Percentiles rank a stretch among this genome's conserved stretches.
Evolutionary conservation across 768 basidiomycete species (phyloP).

Genomic region (Lentinus brumalis): DNA sequence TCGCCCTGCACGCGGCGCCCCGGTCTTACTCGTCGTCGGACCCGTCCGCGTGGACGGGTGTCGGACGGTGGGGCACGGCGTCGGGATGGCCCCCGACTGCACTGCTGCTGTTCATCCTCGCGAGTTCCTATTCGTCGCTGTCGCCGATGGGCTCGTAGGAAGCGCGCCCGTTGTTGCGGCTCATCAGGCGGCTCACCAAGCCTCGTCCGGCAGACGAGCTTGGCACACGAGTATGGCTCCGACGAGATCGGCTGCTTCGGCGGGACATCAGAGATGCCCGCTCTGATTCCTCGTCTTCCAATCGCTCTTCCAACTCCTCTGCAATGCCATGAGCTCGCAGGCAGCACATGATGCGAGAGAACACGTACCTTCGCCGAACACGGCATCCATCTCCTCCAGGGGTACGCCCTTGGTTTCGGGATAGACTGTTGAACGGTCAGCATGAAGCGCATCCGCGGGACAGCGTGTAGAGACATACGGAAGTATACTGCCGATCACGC

Average conservation of each 20-base stretch:
- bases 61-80: slow-evolving; percentile 15
- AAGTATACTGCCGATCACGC: slow-evolving; percentile 62
- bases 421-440: slow-evolving; percentile 55
- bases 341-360: not conserved
- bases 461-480: slow-evolving; percentile 46
- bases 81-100: slow-evolving; percentile 32
- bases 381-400: slow-evolving; percentile 87
- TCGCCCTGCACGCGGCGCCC: slow-evolving; percentile 9
- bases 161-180: slow-evolving; percentile 37
- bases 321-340: not conserved
- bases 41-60: slow-evolving; percentile 5
- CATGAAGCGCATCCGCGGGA: not conserved
- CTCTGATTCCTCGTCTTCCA: slow-evolving; percentile 65
- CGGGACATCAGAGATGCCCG: slow-evolving; percentile 57
- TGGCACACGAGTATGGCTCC: slow-evolving; percentile 32
- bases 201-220: slow-evolving; percentile 31
- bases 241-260: slow-evolving; percentile 28
- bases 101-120: slow-evolving; percentile 49
- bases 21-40: slow-evolving; percentile 9
- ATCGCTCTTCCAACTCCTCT: slow-evolving; percentile 56
- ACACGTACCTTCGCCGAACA: slow-evolving; percentile 82
- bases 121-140: slow-evolving; percentile 57
- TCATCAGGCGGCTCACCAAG: slow-evolving; percentile 56
- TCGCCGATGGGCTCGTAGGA: slow-evolving; percentile 51
- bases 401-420: slow-evolving; percentile 88